These are phyloP conservation scores for Mycena kentingensis DNA, from an alignment of 768 basidiomycete genomes.

Conservation along the genomic window DNA sequence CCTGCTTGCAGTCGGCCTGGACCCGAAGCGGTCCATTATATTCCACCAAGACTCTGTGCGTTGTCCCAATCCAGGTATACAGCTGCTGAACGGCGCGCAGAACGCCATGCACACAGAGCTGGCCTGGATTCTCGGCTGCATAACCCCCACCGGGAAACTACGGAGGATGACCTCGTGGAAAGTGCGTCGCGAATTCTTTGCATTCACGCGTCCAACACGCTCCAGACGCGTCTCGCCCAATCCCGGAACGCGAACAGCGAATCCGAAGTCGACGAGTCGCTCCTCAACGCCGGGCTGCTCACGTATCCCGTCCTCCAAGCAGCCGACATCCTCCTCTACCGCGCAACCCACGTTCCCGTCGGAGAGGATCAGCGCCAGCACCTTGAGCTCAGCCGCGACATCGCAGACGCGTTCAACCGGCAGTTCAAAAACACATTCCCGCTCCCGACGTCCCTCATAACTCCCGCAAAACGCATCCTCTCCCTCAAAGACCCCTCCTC, in stretches of 20 bases:
- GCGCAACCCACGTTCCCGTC: slow-evolving; percentile 92
- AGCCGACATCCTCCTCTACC: slow-evolving; percentile 87
- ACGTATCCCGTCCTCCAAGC: slow-evolving; percentile 94
- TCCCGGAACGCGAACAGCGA: slow-evolving; percentile 74
- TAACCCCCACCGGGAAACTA: slow-evolving; percentile 80
- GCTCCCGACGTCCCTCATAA: slow-evolving; percentile 68
- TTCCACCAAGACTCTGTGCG: slow-evolving; percentile 91
- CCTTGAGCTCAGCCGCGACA: slow-evolving; percentile 82
- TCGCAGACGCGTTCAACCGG: slow-evolving; percentile 83
- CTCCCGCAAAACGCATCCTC: slow-evolving; percentile 77
- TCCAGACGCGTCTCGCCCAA: slow-evolving; percentile 72
- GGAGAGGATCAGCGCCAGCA: slow-evolving; percentile 97
- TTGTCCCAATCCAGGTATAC: slow-evolving; percentile 6
- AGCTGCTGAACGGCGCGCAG: slow-evolving; percentile 38
- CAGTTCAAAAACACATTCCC: slow-evolving; percentile 65
- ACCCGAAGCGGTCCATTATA: slow-evolving; percentile 69
- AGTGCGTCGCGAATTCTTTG: slow-evolving; percentile 47
- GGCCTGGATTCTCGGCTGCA: slow-evolving; percentile 86
- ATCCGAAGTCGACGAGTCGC: slow-evolving; percentile 77
- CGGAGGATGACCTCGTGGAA: slow-evolving; percentile 98
- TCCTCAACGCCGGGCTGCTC: slow-evolving; percentile 83
- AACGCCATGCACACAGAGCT: slow-evolving; percentile 84
- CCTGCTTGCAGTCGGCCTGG: slow-evolving; percentile 82
- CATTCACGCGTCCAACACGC: slow-evolving; percentile 7
- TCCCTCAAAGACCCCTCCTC: slow-evolving; percentile 82